Base-by-base conservation (phyloP, 1,284 basidiomycete species). In the Pseudomicrostroma phylloplanum region DNA sequence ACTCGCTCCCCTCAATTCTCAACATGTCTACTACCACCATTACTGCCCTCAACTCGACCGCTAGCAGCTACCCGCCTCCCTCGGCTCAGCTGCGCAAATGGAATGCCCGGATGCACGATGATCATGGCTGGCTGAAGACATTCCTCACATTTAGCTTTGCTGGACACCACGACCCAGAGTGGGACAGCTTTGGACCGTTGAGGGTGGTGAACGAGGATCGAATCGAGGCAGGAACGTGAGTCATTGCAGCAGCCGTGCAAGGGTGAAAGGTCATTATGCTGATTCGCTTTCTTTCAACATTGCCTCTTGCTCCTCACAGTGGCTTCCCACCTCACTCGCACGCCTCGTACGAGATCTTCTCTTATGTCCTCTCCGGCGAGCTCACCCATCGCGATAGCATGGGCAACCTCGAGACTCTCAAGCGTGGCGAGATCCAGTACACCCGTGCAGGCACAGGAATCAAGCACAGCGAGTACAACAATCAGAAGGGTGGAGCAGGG, bases 311-410 rank as follows among this genome's bases (percentile, higher is more conserved):
- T 21, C 15, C 43, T 36, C 43, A 17, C 12, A 48, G 43, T 7
- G 93, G 92, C 0, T 96, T 96, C 71, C 91, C 90, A 2, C 87
- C 86, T 0, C 92, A 96, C 67, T 84, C 78, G 9, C 93, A 96
- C 77, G 83, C 85, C 40, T 61, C 68, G 49, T 68, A 90, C 70
- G 91, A 97, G 76, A 96, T 96, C 69, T 96, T 93, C 82, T 88
- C 87, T 1, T 93, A 96, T 70, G 81, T 92, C 56, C 85, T 92
- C 39, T 75, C 80, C n/a, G 90, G 90, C 2, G 83, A 87, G 70
- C 82, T 92, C 26, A 86, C 89, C 71, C 89, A 92, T 65, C 67
- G 58, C 81, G 80, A 96, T 81, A 88, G 86, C 3, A 90, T 96
- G 88, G 87, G 88, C 48, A 94, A 96, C 80, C 83, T 85, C 60